A percentile compares a stretch with the other conserved stretches of the same genome.
phyloP scores from a whole-genome alignment of 2,329 filamentous ascomycete genomes.

The Calonectria ilicicola region DNA sequence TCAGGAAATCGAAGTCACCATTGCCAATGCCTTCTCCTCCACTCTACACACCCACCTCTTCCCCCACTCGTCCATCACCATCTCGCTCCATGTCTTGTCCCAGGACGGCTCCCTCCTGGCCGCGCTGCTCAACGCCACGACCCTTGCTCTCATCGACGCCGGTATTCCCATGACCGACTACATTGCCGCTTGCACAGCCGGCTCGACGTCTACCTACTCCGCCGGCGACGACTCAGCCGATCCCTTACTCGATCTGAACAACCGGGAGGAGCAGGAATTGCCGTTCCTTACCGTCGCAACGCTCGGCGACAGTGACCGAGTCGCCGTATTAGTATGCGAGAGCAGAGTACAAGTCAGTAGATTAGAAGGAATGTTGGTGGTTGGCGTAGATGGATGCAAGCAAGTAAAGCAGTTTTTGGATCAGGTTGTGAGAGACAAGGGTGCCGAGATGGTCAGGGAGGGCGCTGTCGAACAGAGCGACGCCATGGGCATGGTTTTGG shows the following conservation, averaged over 20 bases:
- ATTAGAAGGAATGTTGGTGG: constrained; percentile 91
- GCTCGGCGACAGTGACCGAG: constrained; percentile 77
- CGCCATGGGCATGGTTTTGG: constrained; percentile 64
- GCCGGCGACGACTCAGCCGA: constrained; percentile 77
- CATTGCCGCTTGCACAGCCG: constrained; percentile 88
- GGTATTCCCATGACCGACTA: constrained; percentile 97
- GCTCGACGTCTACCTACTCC: constrained; percentile 77
- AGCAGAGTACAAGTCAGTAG: constrained; percentile 85
- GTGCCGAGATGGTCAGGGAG: constrained; percentile 71
- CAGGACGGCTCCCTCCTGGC: constrained; percentile 93
- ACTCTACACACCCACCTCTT: constrained; percentile 89
- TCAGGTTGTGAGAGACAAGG: constrained; percentile 79
- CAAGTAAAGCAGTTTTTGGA: constrained; percentile 87
- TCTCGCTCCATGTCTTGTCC: constrained; percentile 88
- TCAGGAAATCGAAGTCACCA: constrained; percentile 82
- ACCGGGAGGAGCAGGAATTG: constrained; percentile 85
- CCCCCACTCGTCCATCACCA: constrained; percentile 85
- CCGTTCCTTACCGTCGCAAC: constrained; percentile 91
- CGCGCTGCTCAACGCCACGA: constrained; percentile 90
- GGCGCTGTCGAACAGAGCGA: constrained; percentile 63
- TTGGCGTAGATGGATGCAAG: constrained; percentile 92
- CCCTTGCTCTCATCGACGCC: constrained; percentile 91
- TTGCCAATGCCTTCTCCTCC: constrained; percentile 80
- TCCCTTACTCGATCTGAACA: constrained; percentile 83
- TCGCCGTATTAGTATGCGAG: constrained; percentile 87